Base-by-base conservation (phyloP, 2,329 filamentous ascomycete genomes). In the Zelopaecilomyces penicillatus region DNA sequence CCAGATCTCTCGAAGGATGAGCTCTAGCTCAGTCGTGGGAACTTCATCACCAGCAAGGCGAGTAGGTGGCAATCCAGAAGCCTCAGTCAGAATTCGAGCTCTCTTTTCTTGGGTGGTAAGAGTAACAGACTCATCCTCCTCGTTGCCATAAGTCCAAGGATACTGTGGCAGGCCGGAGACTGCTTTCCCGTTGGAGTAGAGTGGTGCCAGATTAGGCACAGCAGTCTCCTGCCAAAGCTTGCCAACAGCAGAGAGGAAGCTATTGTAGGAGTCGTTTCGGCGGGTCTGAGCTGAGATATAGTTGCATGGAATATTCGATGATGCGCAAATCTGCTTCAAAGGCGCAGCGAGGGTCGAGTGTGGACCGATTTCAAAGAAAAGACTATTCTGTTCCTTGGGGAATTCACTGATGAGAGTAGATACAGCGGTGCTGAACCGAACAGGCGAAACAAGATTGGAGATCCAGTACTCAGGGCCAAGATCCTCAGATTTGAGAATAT, bases 321-420 rank as follows among this genome's bases (percentile, higher is more conserved):
- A 11, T 6, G 7, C 33, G 10, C 33, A n/a, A 12, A 59, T 56
- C 32, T 61, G 51, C 4, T 50, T 45, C 3, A 61, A 42, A 12
- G 60, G 57, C 0, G 54, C 52, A 4, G 48, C 44, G 3, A 62
- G 47, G 7, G 59, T 55, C 8, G 54, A 50, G 35, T 58, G 52
- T 3, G 60, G 55, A 1, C 59, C 58, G 33, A 63, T 45, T 31
- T 61, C 57, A 8, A 61, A 29, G 10, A 55, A 46, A 11, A 51
- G 44, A 11, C 44, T 39, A 40, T 19, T 19, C 5, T 37, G 35
- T 1, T 44, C 27, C 30, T 51, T 27, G 5, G 38, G 29, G 4
- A 27, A 11, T 3, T 45, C 11, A 5, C 42, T 11, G 3, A 57
- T 35, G 5, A 53, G 42, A 3, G 26, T 26, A 1, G 37, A 39